Base-by-base conservation (phyloP, 2,329 filamentous ascomycete species). In the Diaporthe nobilis region DNA sequence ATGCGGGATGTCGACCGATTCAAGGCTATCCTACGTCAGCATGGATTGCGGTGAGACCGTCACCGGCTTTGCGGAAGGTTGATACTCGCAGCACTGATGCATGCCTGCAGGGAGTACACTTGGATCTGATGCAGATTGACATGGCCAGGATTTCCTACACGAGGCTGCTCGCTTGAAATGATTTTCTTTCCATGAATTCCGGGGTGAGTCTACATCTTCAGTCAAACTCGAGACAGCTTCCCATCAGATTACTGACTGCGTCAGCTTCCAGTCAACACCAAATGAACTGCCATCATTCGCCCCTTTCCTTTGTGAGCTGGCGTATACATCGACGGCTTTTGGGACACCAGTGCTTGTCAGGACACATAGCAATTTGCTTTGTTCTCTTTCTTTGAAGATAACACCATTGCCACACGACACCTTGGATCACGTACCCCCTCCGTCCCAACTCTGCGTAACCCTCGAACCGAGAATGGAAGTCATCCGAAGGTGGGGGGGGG, bases 21-120 rank as follows among this genome's bases (percentile, higher is more conserved):
- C 37, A 79, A 81, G 63, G 77, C 77, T 2, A 68, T 81, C 20
- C 49, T 81, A 51, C 77, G 77, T 25, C 78, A 78, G 13, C 77
- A 81, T 58, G 79, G 80, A 4, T 71, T 78, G 44, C 67, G 72
- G 44, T 75, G 70, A 75, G 28, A 39, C 17, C 22, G 49, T 10
- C 49, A 28, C 22, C 47, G 57, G 58, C 28, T 34, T 39, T 53
- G n/a, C n/a, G 28, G 39, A 7, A 44, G 25, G 28, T 22, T 34
- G 25, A 34, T 55, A 47, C 15, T 28, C 39, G 51, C 58, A n/a
- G 47, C 25, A 65, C n/a, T 63, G 44, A 20, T 65, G 22, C n/a
- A 5, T 44, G 4, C 31, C 9, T 34, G 8, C 20, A 65, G 17
- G 25, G 71, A 39, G 57, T 9, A 25, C 34, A n/a, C 20, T 55